Conservation (phyloP, 345 rosid species). For the Noccaea bulbosa region DNA sequence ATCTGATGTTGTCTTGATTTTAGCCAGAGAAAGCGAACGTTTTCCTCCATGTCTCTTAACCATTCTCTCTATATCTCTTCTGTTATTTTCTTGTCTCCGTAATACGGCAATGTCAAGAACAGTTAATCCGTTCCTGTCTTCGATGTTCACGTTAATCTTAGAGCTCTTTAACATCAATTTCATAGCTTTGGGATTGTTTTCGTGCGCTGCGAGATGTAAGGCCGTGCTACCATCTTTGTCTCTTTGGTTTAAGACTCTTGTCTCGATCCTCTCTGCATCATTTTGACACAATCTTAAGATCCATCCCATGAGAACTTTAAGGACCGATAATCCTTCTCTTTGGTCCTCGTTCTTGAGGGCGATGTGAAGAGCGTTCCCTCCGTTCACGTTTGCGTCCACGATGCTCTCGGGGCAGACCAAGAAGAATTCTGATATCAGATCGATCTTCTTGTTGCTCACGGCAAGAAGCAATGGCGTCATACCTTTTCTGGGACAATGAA, state of each 20-base stretch:
- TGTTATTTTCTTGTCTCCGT: not conserved
- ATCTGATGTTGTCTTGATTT: constrained; percentile 5
- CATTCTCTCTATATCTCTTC: constrained; percentile 15
- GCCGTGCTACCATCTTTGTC: constrained; percentile 40
- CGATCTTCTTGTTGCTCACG: not conserved
- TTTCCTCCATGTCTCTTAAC: constrained; percentile 4
- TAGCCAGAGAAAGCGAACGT: not conserved
- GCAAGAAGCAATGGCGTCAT: constrained; percentile 40
- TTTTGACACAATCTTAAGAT: constrained; percentile 15
- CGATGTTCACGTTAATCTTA: constrained; percentile 25
- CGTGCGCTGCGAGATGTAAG: constrained; percentile 40
- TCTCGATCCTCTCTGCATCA: constrained; percentile 17
- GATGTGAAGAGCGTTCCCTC: constrained; percentile 40
- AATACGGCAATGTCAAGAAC: constrained; percentile 33
- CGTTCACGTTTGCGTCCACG: constrained; percentile 33
- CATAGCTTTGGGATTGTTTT: constrained; percentile 26
- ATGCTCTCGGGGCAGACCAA: constrained; percentile 32
- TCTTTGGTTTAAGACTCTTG: constrained; percentile 30
- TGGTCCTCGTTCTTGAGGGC: constrained; percentile 2
- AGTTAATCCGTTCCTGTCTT: constrained; percentile 27
- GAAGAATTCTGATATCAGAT: constrained; percentile 36
- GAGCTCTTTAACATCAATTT: constrained; percentile 25
- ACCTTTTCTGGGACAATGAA: constrained; percentile 6
- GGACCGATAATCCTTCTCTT: constrained; percentile 28
- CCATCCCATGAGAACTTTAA: constrained; percentile 39